Evolutionary conservation across 176 grass and related monocot species (phyloP), one percentile per base, ranked within the genome.

Genomic region (Thinopyrum elongatum): DNA sequence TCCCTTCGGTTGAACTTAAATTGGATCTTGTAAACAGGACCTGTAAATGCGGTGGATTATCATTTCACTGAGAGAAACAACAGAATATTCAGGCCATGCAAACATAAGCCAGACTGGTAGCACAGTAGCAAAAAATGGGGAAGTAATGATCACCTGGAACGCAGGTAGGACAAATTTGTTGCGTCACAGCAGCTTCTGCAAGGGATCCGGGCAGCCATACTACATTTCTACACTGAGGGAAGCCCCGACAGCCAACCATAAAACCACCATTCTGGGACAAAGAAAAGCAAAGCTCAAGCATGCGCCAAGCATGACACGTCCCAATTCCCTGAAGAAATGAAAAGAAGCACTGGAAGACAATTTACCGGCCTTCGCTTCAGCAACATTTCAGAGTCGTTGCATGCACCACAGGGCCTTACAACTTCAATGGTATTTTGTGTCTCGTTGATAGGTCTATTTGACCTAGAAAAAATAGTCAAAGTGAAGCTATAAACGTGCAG

Each of bases 181-280:
- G 81, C 25, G 93, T 94, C 42, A 98, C 86, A 80, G 84, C 47
- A 29, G 93, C 96, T 88, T 95, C 96, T 78, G 90, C 90, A 88
- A 98, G 22, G 29, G 91, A 95, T 68, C 91, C 90, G 29, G 96
- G 96, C 51, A 98, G 96, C 96, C 96, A 98, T 76, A 95, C 93
- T 42, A 94, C 96, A 59, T 91, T 98, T 80, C 91, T 89, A 91
- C 96, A 98, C 96, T 94, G 91, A 64, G 91, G 83, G 30, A 30
- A 76, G 72, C 72, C 72, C 72, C 72, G 25, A 30, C 72, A 76
- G 72, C 72, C 72, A 76, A 76, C 72, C 72, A 76, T 76, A 76
- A 76, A 76, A 76, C 44, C 72, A 76, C 72, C 72, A 76, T 44
- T 76, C 72, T 76, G 42, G 44, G 19, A 76, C 26, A 76, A 76